Conservation (phyloP, 1,284 basidiomycete species). For the Boletellus deceptivus region DNA sequence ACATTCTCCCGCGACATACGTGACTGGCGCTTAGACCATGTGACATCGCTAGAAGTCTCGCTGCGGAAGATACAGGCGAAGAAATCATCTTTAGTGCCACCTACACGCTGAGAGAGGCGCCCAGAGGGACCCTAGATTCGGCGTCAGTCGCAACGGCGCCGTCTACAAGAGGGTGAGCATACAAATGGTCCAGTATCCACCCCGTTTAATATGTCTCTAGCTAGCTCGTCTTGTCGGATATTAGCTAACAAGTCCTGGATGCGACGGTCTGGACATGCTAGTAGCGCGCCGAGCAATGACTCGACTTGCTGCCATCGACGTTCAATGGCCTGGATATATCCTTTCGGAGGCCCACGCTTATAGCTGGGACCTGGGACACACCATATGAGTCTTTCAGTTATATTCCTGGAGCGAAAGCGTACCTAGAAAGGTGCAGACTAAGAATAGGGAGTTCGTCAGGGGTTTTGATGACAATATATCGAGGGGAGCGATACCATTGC, state of each 20-base stretch:
- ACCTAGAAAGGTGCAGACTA: slow-evolving; percentile 80
- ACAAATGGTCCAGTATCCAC: slow-evolving; percentile 79
- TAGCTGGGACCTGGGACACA: slow-evolving; percentile 65
- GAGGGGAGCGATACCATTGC: slow-evolving; percentile 49
- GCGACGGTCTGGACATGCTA: slow-evolving; percentile 69
- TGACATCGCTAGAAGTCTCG: slow-evolving; percentile 52
- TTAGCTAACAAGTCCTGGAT: slow-evolving; percentile 69
- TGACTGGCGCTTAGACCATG: slow-evolving; percentile 69
- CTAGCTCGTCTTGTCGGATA: slow-evolving; percentile 66
- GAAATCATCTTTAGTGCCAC: slow-evolving; percentile 63
- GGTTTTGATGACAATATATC: not conserved
- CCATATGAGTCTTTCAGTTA: not conserved
- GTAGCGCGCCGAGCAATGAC: slow-evolving; percentile 73
- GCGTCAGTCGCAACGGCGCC: slow-evolving; percentile 9
- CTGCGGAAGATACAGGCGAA: slow-evolving; percentile 68
- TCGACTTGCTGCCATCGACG: slow-evolving; percentile 88
- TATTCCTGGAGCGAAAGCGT: slow-evolving; percentile 12
- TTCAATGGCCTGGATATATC: slow-evolving; percentile 88
- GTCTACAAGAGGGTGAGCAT: slow-evolving; percentile 7
- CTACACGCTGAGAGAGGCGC: slow-evolving; percentile 47
- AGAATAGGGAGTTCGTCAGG: slow-evolving; percentile 14
- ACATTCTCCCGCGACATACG: slow-evolving; percentile 74
- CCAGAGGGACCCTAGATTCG: slow-evolving; percentile 59
- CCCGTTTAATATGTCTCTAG: slow-evolving; percentile 65
- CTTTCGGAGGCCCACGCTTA: slow-evolving; percentile 85